Evolutionary conservation across 768 basidiomycete genomes (phyloP).

Genomic region (Lactarius hengduanensis): DNA sequence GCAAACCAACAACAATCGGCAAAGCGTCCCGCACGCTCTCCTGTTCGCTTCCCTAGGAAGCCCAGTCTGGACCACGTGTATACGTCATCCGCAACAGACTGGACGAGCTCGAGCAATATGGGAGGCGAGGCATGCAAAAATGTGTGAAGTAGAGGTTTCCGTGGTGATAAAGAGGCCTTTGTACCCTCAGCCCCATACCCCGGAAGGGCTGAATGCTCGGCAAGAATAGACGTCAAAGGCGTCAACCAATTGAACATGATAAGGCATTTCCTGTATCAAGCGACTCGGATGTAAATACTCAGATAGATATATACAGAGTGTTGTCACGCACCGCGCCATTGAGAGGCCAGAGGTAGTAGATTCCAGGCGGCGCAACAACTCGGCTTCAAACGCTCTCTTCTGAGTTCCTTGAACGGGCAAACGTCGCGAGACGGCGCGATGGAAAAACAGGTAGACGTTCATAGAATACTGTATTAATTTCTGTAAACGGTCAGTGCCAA

Average conservation of each 20-base stretch:
- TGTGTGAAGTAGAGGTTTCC: slow-evolving; percentile 67
- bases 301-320: not conserved
- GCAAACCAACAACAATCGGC: slow-evolving; percentile 89
- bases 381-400: slow-evolving; percentile 53
- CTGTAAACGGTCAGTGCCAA: slow-evolving; percentile 38
- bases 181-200: slow-evolving; percentile 49
- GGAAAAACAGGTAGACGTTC: slow-evolving; percentile 69
- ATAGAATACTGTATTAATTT: slow-evolving; percentile 88
- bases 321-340: slow-evolving; percentile 58
- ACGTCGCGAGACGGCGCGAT: slow-evolving; percentile 49
- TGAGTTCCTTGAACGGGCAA: slow-evolving; percentile 47
- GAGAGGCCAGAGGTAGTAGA: slow-evolving; percentile 69
- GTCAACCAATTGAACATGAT: slow-evolving; percentile 84
- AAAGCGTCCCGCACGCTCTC: slow-evolving; percentile 68
- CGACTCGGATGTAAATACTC: slow-evolving; percentile 5
- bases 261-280: slow-evolving; percentile 61
- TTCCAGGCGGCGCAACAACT: slow-evolving; percentile 57
- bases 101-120: slow-evolving; percentile 73
- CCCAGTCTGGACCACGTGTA: slow-evolving; percentile 73
- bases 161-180: slow-evolving; percentile 27
- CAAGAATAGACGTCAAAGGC: slow-evolving; percentile 67
- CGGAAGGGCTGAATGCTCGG: slow-evolving; percentile 67
- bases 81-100: slow-evolving; percentile 75
- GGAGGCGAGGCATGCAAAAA: slow-evolving; percentile 80
- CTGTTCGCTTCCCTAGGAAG: slow-evolving; percentile 59